Evolutionary conservation across 2,329 filamentous ascomycete genomes (phyloP).

Genomic region (Hysterium pulicare): DNA sequence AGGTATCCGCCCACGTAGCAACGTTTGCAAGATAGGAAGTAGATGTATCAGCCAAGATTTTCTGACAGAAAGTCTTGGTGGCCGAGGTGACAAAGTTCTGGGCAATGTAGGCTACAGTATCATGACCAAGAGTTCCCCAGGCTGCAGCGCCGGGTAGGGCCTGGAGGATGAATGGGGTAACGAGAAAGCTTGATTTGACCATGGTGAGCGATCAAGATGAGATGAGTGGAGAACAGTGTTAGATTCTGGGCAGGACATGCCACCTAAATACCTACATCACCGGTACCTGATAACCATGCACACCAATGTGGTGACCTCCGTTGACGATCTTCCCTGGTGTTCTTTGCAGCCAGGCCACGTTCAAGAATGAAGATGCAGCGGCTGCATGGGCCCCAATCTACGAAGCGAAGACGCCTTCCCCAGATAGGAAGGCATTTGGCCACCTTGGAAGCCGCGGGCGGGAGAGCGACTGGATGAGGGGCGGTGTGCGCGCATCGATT

Average conservation of each 20-base stretch:
- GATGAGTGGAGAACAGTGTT: not conserved
- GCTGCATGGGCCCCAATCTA: not conserved
- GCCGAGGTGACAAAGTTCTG: slow-evolving; percentile 45
- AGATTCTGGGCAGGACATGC: not conserved
- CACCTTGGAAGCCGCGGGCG: not conserved
- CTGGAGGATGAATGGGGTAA: slow-evolving; percentile 17
- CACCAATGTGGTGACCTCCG: not conserved
- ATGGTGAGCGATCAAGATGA: slow-evolving; percentile 14
- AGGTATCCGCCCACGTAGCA: slow-evolving; percentile 54
- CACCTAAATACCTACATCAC: slow-evolving; percentile 8
- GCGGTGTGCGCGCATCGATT: too few species aligned
- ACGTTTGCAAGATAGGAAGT: slow-evolving; percentile 49
- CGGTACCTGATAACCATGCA: not conserved
- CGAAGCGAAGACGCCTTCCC: not conserved
- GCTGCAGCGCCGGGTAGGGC: slow-evolving; percentile 29
- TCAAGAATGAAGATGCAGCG: not conserved
- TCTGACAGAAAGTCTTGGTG: slow-evolving; percentile 44
- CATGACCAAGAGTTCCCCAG: slow-evolving; percentile 55
- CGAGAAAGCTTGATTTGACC: slow-evolving; percentile 22
- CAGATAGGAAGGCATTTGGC: not conserved
- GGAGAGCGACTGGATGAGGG: not conserved
- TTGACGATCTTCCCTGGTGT: not conserved
- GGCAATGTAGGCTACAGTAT: slow-evolving; percentile 54
- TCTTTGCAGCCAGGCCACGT: not conserved
- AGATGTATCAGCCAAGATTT: slow-evolving; percentile 43